phyloP scores from a whole-genome alignment of 345 rosid species.

The Boechera retrofracta region DNA sequence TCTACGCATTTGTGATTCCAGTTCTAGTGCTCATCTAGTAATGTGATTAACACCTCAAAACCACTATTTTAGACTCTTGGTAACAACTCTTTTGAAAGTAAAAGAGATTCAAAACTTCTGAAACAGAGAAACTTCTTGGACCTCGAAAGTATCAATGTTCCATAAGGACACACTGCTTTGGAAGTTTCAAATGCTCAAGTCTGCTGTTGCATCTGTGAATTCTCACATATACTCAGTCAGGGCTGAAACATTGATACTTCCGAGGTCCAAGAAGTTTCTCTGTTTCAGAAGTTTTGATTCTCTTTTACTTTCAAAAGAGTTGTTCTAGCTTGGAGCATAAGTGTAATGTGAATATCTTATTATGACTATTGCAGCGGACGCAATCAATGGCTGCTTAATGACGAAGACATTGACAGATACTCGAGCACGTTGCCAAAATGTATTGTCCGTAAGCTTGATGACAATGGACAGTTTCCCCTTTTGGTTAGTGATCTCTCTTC shows the following conservation, averaged over 20 bases:
- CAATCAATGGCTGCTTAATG: conserved; percentile 69
- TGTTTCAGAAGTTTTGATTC: neutral
- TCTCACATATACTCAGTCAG: conserved; percentile 60
- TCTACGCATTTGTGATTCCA: neutral
- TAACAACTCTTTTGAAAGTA: too few relatives aligned
- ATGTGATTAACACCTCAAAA: neutral
- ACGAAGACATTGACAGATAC: conserved; percentile 66
- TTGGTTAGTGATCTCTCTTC: conserved; percentile 55
- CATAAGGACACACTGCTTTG: conserved; percentile 73
- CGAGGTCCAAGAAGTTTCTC: conserved; percentile 50
- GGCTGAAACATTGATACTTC: conserved; percentile 64
- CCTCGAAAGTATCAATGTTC: conserved; percentile 31
- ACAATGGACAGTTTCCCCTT: conserved; percentile 78
- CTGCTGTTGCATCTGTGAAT: conserved; percentile 58
- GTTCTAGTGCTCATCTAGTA: neutral
- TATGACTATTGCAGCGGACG: conserved; percentile 57
- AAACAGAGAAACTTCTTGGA: too few relatives aligned
- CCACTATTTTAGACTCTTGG: conserved; percentile 50
- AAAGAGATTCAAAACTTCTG: too few relatives aligned
- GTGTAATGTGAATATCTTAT: conserved; percentile 19
- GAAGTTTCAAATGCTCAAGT: conserved; percentile 68
- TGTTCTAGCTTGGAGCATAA: neutral
- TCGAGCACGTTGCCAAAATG: conserved; percentile 49
- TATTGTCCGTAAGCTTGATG: conserved; percentile 56
- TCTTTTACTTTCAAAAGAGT: conserved; percentile 7